Base-by-base conservation (phyloP, 495 filamentous ascomycete genomes). In the Articulospora tetracladia region DNA sequence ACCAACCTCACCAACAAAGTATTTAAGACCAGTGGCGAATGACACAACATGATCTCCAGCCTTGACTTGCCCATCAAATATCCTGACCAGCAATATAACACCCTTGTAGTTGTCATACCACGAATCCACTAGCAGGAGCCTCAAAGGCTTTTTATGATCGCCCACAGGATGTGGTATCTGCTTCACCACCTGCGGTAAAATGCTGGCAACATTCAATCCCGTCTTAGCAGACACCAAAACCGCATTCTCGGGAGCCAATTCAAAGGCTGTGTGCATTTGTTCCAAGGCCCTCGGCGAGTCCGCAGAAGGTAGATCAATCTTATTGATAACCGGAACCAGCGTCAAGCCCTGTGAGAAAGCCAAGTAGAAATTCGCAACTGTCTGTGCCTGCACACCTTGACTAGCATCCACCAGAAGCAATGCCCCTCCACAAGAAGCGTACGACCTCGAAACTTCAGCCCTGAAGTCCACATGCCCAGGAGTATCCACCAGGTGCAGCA, bases 381-480 rank as follows among this genome's bases (percentile, higher is more conserved):
- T 96, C 74, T 96, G 92, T 25, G 92, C 92, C 72, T 96, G 92
- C 11, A 97, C 82, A 23, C 92, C 93, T 71, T 97, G 92, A 64
- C 87, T 90, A 0, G 92, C 93, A 79, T 98, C 94, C 0, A 98
- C 94, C 4, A 98, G 78, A 25, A 98, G 78, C 49, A 98, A 70
- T 7, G 95, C 94, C 59, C 95, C 95, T 58, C 93, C 94, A 71
- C 95, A 98, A 61, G 87, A 92, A 26, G 94, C 92, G 75, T 98
- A 98, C 60, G 90, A 95, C 49, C 95, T 82, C 32, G 90, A 92
- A 4, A 98, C 94, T 68, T 98, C 94, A 34, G 94, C 93, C 34
- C 94, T 84, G 73, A 98, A 98, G 73, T 98, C 94, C 44, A 98
- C 94, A 77, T 98, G 94, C 10, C 94, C 94, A 12, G 94, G 94